Conservation (phyloP, 495 filamentous ascomycete species). For the Echria macrotheca region DNA sequence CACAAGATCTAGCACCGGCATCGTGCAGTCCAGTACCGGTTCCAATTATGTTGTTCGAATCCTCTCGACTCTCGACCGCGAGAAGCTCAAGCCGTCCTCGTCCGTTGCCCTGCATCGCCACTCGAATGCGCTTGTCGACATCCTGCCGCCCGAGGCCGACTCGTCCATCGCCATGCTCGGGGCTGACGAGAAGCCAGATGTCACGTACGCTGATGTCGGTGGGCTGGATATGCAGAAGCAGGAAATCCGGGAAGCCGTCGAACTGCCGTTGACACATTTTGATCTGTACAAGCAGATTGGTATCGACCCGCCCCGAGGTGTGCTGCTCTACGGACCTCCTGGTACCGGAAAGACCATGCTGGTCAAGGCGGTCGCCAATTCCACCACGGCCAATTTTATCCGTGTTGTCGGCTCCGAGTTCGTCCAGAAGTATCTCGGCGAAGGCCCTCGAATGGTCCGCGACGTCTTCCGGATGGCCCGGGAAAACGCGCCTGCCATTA, state of each 20-base stretch:
- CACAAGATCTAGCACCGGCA: conserved; percentile 69
- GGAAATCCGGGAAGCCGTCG: conserved; percentile 95
- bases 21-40: conserved; percentile 95
- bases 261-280: conserved; percentile 92
- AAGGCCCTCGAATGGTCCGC: conserved; percentile 96
- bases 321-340: conserved; percentile 91
- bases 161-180: conserved; percentile 98
- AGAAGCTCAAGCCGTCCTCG: conserved; percentile 93
- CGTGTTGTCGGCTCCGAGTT: conserved; percentile 97
- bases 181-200: conserved; percentile 93
- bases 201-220: conserved; percentile 96
- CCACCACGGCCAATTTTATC: conserved; percentile 96
- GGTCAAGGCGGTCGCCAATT: conserved; percentile 97
- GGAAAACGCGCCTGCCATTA: conserved; percentile 96
- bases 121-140: conserved; percentile 97
- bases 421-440: conserved; percentile 96
- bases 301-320: conserved; percentile 95
- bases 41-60: conserved; percentile 99
- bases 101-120: conserved; percentile 96
- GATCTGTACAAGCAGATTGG: conserved; percentile 98
- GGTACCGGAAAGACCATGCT: conserved; percentile 99
- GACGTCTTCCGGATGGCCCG: conserved; percentile 99
- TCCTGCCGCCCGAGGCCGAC: conserved; percentile 94
- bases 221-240: conserved; percentile 99
- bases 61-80: conserved; percentile 95